Conservation (phyloP, 129 eudicot species). For the Rutidosis leptorrhynchoides region DNA sequence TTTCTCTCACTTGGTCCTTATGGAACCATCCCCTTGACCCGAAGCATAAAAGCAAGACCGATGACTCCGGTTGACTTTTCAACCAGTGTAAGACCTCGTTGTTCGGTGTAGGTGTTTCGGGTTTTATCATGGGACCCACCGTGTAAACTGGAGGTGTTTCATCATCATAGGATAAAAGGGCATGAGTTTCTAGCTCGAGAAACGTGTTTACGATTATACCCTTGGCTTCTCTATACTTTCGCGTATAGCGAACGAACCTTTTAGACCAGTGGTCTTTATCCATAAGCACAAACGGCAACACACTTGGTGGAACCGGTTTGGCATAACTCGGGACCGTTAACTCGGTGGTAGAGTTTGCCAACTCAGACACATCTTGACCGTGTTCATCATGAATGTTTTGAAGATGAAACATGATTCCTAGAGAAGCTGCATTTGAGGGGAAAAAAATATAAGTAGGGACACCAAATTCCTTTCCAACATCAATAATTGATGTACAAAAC, state of each 20-base stretch:
- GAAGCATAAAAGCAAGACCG: slow-evolving; percentile 37
- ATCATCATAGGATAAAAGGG: slow-evolving; percentile 26
- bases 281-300: slow-evolving; percentile 28
- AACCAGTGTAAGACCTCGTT: slow-evolving; percentile 32
- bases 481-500: slow-evolving; percentile 58
- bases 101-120: neutral
- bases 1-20: slow-evolving; percentile 32
- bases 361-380: slow-evolving; percentile 29
- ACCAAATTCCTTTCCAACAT: slow-evolving; percentile 47
- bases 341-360: slow-evolving; percentile 12
- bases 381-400: slow-evolving; percentile 36
- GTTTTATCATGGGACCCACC: slow-evolving; percentile 49
- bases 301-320: slow-evolving; percentile 34
- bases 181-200: slow-evolving; percentile 44
- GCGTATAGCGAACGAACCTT: slow-evolving; percentile 33
- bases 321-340: slow-evolving; percentile 31
- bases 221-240: slow-evolving; percentile 43
- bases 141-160: slow-evolving; percentile 43
- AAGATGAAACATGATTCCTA: slow-evolving; percentile 40
- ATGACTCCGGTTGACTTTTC: slow-evolving; percentile 38
- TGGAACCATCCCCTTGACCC: slow-evolving; percentile 34
- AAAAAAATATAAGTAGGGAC: slow-evolving; percentile 44
- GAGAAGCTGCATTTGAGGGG: slow-evolving; percentile 43
- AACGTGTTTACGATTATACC: slow-evolving; percentile 55
- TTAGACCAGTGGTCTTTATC: slow-evolving; percentile 32